Evolutionary conservation across 2,329 filamentous ascomycete genomes (phyloP).

Genomic region (Anthostomella pinea): DNA sequence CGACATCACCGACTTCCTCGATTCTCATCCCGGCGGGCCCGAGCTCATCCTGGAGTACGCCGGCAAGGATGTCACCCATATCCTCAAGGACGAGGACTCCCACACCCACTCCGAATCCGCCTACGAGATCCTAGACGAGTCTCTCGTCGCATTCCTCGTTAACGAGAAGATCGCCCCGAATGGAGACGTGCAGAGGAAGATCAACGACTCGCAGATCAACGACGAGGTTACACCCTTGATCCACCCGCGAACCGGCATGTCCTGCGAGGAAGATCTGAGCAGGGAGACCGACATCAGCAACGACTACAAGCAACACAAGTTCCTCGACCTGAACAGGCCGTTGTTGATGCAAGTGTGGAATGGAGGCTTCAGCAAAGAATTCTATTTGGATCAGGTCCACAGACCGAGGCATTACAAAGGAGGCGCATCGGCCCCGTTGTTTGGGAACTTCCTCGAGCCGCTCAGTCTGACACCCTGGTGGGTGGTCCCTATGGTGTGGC

Average conservation of each 20-base stretch:
- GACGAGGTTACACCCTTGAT: constrained; percentile 31
- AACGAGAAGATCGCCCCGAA: constrained; percentile 50
- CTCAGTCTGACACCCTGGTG: constrained; percentile 94
- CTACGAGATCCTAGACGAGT: constrained; percentile 93
- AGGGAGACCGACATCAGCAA: constrained; percentile 73
- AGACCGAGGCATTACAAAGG: constrained; percentile 94
- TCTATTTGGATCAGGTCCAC: constrained; percentile 95
- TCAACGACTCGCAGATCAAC: constrained; percentile 35
- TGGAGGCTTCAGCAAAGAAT: constrained; percentile 88
- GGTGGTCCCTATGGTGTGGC: constrained; percentile 79
- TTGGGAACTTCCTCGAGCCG: constrained; percentile 99
- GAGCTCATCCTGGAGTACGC: constrained; percentile 87
- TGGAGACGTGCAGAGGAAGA: constrained; percentile 31
- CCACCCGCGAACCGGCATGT: constrained; percentile 78
- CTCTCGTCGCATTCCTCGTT: constrained; percentile 75
- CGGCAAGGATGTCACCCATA: constrained; percentile 79
- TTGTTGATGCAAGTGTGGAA: constrained; percentile 85
- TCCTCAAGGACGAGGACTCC: constrained; percentile 78
- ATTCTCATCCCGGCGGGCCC: constrained; percentile 85
- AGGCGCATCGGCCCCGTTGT: constrained; percentile 86
- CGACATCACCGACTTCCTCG: constrained; percentile 88
- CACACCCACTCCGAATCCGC: constrained; percentile 87
- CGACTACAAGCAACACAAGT: constrained; percentile 91
- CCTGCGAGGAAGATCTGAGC: constrained; percentile 79
- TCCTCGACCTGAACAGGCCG: constrained; percentile 82